Evolutionary conservation across 768 basidiomycete species (phyloP).

Genomic region (Serendipita sp.): DNA sequence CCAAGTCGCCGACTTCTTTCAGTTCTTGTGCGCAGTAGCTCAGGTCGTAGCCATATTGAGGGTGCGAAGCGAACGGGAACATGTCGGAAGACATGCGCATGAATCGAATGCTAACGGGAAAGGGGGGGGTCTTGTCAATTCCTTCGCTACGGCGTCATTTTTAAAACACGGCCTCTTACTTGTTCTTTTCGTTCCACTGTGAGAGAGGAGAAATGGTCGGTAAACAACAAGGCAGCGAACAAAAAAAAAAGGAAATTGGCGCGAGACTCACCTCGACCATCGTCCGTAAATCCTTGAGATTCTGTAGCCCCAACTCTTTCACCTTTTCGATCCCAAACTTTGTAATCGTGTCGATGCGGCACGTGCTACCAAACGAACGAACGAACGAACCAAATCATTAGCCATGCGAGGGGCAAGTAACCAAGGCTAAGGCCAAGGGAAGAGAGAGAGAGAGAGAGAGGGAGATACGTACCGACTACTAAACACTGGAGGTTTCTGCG

Average conservation of each 20-base stretch:
- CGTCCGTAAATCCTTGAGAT: slow-evolving; percentile 49
- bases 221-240: not conserved
- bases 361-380: slow-evolving; percentile 15
- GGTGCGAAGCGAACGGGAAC: slow-evolving; percentile 85
- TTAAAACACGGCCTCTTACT: slow-evolving; percentile 21
- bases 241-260: too few relatives aligned
- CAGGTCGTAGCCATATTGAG: slow-evolving; percentile 61
- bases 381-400: slow-evolving; percentile 13
- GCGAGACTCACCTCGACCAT: slow-evolving; percentile 36
- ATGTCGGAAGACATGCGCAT: slow-evolving; percentile 80
- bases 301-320: slow-evolving; percentile 66
- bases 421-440: too few relatives aligned
- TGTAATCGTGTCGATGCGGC: slow-evolving; percentile 56
- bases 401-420: too few relatives aligned
- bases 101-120: slow-evolving; percentile 51
- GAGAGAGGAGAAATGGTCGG: not conserved
- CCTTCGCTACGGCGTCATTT: not conserved
- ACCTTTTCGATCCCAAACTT: slow-evolving; percentile 69
- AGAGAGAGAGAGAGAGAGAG: not conserved
- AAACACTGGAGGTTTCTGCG: slow-evolving; percentile 56
- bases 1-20: slow-evolving; percentile 44
- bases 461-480: slow-evolving; percentile 46
- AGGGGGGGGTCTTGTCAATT: not conserved
- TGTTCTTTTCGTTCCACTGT: slow-evolving; percentile 75
- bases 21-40: slow-evolving; percentile 48